Evolutionary conservation across 1,139 yeast genomes (phyloP), one percentile per base, ranked within the genome.

Genomic region (Suhomyces chickasaworum): DNA sequence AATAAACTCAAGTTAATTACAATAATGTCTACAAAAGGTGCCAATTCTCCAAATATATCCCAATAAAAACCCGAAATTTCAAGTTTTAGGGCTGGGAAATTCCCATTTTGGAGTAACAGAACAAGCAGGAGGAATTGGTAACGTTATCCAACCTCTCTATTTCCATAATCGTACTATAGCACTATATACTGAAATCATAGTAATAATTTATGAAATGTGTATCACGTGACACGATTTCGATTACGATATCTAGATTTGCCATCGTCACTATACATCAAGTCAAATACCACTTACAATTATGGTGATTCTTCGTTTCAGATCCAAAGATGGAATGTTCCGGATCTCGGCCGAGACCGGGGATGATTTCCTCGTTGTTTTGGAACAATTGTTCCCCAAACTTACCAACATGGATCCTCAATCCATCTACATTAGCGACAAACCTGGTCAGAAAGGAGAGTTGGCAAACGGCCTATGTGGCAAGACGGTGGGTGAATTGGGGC

Each of bases 261-360:
- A 41, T 41, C 44, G 39, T 20, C 18, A 13, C 12, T 9, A 22
- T 12, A 17, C 27, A n/a, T 10, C 29, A 6, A 20, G 21, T 9
- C 25, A 4, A 21, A 18, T 21, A n/a, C 9, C 36, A 20, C 15
- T 3, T 13, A 16, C 10, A 15, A 27, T 21, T 29, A 47, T 49
- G 50, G 44, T 51, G 52, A 55, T 70, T 48, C 61, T 93, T 47
- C 77, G 99, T 61, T 89, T 93, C 65, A 78, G 97, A 60, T 76
- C 93, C 32, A 87, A 81, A 56, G 87, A 87, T 57, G 98, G 98
- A 12, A 85, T 84, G 79, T 81, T 80, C 62, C 78, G 98, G 49
- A 75, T 88, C 38, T 64, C 68, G 34, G 81, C 81, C 18, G 81
- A 80, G 16, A 66, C 71, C 3, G 44, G 56, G 0, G 76, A 76